phyloP scores from a whole-genome alignment of 768 basidiomycete genomes.

The Podaxis sp. region DNA sequence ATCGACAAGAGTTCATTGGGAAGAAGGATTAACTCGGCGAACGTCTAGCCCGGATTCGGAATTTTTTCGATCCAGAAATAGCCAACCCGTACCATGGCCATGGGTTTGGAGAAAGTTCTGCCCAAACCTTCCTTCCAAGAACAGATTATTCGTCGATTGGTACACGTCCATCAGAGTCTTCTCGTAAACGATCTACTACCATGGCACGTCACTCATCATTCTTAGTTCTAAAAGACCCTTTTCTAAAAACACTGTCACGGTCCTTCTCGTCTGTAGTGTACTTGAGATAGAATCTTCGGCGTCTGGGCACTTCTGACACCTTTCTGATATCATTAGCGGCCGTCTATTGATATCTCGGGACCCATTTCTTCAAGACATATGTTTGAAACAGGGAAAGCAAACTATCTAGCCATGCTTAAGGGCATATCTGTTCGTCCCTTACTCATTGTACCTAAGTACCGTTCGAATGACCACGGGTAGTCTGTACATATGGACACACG shows the following conservation, averaged over 20 bases:
- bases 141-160: constrained; percentile 1
- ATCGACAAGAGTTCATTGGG: constrained; percentile 8
- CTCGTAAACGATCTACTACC: constrained; percentile 3
- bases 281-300: constrained; percentile 3
- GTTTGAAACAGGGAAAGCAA: not conserved
- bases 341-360: not conserved
- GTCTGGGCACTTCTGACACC: not conserved
- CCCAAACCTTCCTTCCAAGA: constrained; percentile 8
- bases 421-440: not conserved
- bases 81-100: constrained; percentile 10
- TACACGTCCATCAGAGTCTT: constrained; percentile 7
- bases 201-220: not conserved
- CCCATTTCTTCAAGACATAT: not conserved
- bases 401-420: not conserved
- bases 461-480: not conserved
- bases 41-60: constrained; percentile 6
- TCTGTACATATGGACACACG: not conserved
- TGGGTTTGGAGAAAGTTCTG: constrained; percentile 11
- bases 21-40: constrained; percentile 9
- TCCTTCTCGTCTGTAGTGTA: not conserved
- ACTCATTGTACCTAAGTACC: constrained; percentile 1
- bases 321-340: not conserved
- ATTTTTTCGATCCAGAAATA: constrained; percentile 9
- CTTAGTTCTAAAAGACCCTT: not conserved
- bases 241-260: not conserved